phyloP scores from a whole-genome alignment of 2,329 filamentous ascomycete genomes.

The Colletotrichum sp. region DNA sequence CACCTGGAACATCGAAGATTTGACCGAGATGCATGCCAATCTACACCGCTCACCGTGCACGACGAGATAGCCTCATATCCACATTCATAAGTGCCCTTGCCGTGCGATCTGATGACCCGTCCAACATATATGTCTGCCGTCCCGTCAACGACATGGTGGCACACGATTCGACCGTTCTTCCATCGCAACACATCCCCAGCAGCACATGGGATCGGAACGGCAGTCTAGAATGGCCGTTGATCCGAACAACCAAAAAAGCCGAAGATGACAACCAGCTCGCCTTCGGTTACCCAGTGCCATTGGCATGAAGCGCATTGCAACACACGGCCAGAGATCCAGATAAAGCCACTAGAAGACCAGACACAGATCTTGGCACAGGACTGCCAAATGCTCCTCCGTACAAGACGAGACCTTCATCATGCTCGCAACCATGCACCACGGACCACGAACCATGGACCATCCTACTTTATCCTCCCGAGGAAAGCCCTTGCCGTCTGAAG shows the following conservation, averaged over 20 bases:
- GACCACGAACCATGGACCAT: neutral
- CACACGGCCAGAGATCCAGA: neutral
- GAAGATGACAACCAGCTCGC: neutral
- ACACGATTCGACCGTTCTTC: neutral
- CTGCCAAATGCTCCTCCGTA: neutral
- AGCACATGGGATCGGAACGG: neutral
- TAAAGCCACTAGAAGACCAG: neutral
- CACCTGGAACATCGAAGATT: neutral
- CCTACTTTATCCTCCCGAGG: slow-evolving; percentile 5
- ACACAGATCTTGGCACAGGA: neutral
- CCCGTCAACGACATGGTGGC: neutral
- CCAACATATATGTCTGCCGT: neutral
- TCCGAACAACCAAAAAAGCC: neutral
- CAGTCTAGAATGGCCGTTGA: neutral
- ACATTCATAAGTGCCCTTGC: neutral
- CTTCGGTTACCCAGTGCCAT: neutral
- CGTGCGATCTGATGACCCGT: neutral
- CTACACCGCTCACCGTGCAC: neutral
- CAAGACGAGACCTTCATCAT: neutral
- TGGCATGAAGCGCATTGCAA: neutral
- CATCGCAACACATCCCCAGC: neutral
- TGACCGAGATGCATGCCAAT: neutral
- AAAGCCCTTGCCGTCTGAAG: slow-evolving; percentile 17
- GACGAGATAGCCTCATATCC: neutral
- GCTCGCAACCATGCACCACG: neutral